Percentiles rank a stretch among this genome's conserved stretches.
These are phyloP conservation scores for Massariosphaeria phaeospora DNA, from an alignment of 495 filamentous ascomycete genomes.

Conservation along the genomic window DNA sequence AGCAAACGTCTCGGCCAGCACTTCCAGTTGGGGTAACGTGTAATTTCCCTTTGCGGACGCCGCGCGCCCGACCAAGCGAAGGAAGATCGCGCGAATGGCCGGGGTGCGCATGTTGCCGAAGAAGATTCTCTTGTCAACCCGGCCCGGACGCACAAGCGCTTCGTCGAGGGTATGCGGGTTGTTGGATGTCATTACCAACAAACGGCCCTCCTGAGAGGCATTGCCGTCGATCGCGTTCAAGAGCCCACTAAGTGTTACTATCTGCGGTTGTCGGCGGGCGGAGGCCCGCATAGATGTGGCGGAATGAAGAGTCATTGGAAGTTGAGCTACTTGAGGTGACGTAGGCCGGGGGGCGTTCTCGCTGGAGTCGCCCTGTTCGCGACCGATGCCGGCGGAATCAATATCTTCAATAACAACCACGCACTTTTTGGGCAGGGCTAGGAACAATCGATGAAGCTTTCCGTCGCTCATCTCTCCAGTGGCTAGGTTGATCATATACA, in stretches of 20 bases:
- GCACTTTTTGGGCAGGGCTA: conserved; percentile 48
- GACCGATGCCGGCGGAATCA: conserved; percentile 53
- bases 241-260: conserved; percentile 77
- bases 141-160: conserved; percentile 69
- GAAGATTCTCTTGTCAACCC: conserved; percentile 71
- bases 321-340: background rate
- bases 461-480: conserved; percentile 3
- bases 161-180: conserved; percentile 69
- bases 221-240: conserved; percentile 80
- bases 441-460: background rate
- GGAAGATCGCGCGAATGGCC: conserved; percentile 7
- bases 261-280: conserved; percentile 39
- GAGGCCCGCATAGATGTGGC: no score
- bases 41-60: background rate
- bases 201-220: conserved; percentile 70
- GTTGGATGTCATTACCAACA: conserved; percentile 87
- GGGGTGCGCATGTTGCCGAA: conserved; percentile 43
- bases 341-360: background rate
- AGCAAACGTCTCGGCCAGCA: conserved; percentile 50
- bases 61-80: conserved; percentile 7
- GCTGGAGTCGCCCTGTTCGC: conserved; percentile 21
- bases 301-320: no score
- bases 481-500: conserved; percentile 17
- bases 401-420: conserved; percentile 67
- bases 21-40: conserved; percentile 44